A percentile compares a stretch with the other conserved stretches of the same genome.
phyloP scores from a whole-genome alignment of 148 eudicot genomes.

The Spergularia bocconei region DNA sequence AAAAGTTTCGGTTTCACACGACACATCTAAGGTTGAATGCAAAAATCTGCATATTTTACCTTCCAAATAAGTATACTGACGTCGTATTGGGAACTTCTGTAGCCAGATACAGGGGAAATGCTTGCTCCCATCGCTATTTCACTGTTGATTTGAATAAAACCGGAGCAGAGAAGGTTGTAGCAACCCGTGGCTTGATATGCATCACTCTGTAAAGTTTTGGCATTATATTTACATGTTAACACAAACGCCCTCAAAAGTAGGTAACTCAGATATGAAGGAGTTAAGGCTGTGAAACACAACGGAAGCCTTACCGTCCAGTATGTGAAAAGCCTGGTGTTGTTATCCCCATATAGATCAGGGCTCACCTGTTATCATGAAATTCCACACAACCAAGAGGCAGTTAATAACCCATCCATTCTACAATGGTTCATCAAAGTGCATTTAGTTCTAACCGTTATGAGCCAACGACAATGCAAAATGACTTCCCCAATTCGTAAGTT shows the following conservation, averaged over 20 bases:
- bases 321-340: conserved; percentile 95
- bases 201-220: conserved; percentile 62
- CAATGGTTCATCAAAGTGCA: too few relatives aligned
- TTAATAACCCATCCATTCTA: background rate
- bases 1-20: background rate
- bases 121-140: conserved; percentile 98
- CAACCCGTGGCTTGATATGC: conserved; percentile 99
- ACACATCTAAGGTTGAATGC: conserved; percentile 19
- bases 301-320: conserved; percentile 84
- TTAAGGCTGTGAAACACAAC: background rate
- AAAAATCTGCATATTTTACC: conserved; percentile 43
- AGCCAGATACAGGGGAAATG: conserved; percentile 90
- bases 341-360: conserved; percentile 97
- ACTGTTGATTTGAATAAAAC: conserved; percentile 91
- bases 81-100: conserved; percentile 80
- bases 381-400: background rate
- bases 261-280: too few relatives aligned
- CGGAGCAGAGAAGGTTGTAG: conserved; percentile 94
- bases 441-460: too few relatives aligned
- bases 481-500: too few relatives aligned
- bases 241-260: background rate
- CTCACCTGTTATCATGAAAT: conserved; percentile 61
- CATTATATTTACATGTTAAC: background rate
- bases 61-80: conserved; percentile 97
- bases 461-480: too few relatives aligned